Conservation (phyloP, 192 early-diverging fungal species). For the Endogone sp. region DNA sequence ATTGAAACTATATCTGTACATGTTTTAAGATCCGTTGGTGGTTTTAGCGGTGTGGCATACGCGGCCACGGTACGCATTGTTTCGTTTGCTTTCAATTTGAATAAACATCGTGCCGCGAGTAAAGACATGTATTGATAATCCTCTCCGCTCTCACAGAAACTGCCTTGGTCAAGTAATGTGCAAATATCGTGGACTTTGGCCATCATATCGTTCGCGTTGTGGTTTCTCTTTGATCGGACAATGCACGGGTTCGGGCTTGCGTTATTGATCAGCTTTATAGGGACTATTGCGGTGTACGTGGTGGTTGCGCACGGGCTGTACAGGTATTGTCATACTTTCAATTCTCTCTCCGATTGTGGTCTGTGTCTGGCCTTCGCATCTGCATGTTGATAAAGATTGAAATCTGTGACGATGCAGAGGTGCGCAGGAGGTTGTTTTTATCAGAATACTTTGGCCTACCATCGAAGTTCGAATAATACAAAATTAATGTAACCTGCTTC, state of each 20-base stretch:
- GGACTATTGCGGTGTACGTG: constrained; percentile 52
- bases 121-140: too few relatives aligned
- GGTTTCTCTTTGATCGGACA: constrained; percentile 73
- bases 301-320: constrained; percentile 58
- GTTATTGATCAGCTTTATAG: constrained; percentile 45
- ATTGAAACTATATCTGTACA: not conserved
- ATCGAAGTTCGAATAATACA: too few relatives aligned
- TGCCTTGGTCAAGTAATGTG: constrained; percentile 53
- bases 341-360: constrained; percentile 4
- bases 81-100: not conserved
- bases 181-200: constrained; percentile 59
- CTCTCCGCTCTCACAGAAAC: constrained; percentile 27
- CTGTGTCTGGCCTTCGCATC: too few relatives aligned
- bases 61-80: constrained; percentile 42
- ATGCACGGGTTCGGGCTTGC: constrained; percentile 61
- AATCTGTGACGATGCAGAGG: not conserved
- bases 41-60: constrained; percentile 60
- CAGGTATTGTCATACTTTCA: constrained; percentile 37
- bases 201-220: constrained; percentile 55
- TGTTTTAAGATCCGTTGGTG: constrained; percentile 36
- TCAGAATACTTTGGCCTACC: too few relatives aligned
- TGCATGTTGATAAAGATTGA: too few relatives aligned
- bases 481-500: too few relatives aligned
- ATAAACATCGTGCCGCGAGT: too few relatives aligned
- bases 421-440: too few relatives aligned